These are phyloP conservation scores for Amaranthus hypochondriacus DNA, from an alignment of 148 eudicot species.

Conservation along the genomic window DNA sequence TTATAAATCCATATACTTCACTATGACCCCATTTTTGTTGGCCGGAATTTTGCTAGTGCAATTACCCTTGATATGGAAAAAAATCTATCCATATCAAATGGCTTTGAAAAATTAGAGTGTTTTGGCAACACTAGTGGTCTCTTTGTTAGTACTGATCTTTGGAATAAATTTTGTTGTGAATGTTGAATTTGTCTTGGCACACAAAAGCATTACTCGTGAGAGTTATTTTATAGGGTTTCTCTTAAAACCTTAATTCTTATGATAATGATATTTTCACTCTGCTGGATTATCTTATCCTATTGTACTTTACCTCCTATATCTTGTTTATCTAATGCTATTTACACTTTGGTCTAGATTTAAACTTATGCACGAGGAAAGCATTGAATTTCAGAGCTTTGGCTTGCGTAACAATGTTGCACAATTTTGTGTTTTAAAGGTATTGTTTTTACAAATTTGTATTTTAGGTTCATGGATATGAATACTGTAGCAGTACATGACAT, in stretches of 20 bases:
- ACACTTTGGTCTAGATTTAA: conserved; percentile 43
- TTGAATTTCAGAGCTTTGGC: conserved; percentile 65
- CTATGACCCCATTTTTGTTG: too few species aligned
- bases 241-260: background rate
- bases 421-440: conserved; percentile 83
- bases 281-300: background rate
- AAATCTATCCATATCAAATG: too few species aligned
- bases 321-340: conserved; percentile 2
- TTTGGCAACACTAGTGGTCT: too few species aligned
- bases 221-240: background rate
- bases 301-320: background rate
- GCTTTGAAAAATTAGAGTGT: too few species aligned
- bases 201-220: background rate
- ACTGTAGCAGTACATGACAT: background rate
- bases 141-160: too few species aligned
- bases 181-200: too few species aligned
- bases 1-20: too few species aligned
- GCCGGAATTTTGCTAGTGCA: too few species aligned
- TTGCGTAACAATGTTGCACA: conserved; percentile 87
- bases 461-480: background rate
- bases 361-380: conserved; percentile 66
- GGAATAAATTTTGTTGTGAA: too few species aligned
- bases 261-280: background rate
- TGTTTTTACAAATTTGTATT: conserved; percentile 1
- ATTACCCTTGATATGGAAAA: too few species aligned